These are phyloP conservation scores for Magnaporthiopsis incrustans DNA, from an alignment of 2,329 filamentous ascomycete genomes.

Conservation along the genomic window DNA sequence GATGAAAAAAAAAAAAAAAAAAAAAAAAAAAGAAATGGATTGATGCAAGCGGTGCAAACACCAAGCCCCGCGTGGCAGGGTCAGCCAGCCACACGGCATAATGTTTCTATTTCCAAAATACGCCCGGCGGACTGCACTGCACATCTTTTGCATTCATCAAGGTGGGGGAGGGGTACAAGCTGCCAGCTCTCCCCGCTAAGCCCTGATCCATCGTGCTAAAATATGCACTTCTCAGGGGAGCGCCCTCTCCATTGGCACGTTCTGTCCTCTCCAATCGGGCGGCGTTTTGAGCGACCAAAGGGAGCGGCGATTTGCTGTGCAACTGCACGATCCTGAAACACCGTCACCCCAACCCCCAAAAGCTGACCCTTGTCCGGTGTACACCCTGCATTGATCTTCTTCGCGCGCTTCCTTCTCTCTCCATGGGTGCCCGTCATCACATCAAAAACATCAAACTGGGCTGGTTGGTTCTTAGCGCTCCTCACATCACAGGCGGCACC, in stretches of 20 bases:
- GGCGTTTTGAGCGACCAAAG: neutral
- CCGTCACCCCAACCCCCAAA: neutral
- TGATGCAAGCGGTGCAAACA: neutral
- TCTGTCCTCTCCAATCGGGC: neutral
- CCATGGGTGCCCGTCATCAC: neutral
- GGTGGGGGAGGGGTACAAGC: neutral
- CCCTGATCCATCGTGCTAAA: neutral
- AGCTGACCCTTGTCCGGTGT: neutral
- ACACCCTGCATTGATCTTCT: neutral
- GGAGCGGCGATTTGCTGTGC: neutral
- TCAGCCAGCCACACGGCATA: neutral
- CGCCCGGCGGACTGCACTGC: too few species aligned
- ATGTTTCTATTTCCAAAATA: neutral
- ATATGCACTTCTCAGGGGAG: neutral
- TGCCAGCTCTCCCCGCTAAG: neutral
- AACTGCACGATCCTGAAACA: neutral
- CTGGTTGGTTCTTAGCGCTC: neutral
- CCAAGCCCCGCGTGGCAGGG: neutral
- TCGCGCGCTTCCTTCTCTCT: neutral
- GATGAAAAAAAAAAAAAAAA: neutral
- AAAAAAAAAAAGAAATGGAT: neutral
- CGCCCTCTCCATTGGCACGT: neutral
- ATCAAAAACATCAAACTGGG: too few species aligned
- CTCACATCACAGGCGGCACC: too few species aligned
- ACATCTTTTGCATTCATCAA: neutral